Evolutionary conservation across 148 eudicot genomes (phyloP), one percentile per base, ranked within the genome.

Genomic region (Gaultheria prostrata): DNA sequence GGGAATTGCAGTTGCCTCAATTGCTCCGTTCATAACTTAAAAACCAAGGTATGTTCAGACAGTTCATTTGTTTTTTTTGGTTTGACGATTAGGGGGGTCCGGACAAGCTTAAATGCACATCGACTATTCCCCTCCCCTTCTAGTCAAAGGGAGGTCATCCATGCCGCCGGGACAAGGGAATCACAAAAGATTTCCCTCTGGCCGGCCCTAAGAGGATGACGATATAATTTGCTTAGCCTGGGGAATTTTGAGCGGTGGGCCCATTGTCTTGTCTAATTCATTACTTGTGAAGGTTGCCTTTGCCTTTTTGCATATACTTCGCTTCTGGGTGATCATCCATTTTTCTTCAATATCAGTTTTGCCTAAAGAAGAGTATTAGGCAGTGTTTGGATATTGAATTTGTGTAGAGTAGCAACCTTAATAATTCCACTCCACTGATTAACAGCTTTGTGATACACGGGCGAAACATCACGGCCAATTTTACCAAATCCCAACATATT

Each of bases 21-120:
- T 79, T 82, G 79, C 84, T 59, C 70, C 43, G 18, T 81, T 54
- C 59, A 85, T 28, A 70, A 50, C 63, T 71, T 89, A 0, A 77
- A 20, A 51, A 78, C 70, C 43, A 89, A 80, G 90, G 90, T 84
- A 71, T 48, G 17, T 46, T 17, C 2, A n/a, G 46, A 39, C 8
- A 51, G 32, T 7, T 54, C 20, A 18, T 39, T 39, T 39, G 4
- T 39, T 39, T 39, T 39, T 39, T 5, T 39, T 39, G 43, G 43
- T 39, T 39, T 39, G 43, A 39, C 43, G 43, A 6, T 39, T 39
- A 39, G 43, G 43, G 43, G 43, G 43, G 7, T 39, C 4, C 4
- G 43, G 43, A 39, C 43, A 0, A 6, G 43, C 43, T 39, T 39
- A 39, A 3, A 0, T 0, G 43, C 43, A 39, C 43, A 39, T 39